Evolutionary conservation across 495 filamentous ascomycete genomes (phyloP).

Genomic region (Penicillium malachiteum): DNA sequence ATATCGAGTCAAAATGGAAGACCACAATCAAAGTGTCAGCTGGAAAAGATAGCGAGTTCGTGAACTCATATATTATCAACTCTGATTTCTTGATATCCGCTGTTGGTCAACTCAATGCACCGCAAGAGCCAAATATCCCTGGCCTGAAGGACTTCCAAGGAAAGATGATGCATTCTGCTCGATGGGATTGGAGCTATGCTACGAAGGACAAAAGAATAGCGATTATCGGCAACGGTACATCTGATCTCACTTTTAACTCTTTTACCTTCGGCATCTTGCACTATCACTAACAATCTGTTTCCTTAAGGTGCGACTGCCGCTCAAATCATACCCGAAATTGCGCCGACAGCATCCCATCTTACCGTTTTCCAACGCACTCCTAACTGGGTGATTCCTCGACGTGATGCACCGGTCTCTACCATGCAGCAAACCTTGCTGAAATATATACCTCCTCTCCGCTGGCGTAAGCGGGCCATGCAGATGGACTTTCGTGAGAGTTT

Average conservation of each 20-base stretch:
- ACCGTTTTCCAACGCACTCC: slow-evolving; percentile 68
- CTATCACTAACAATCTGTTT: not conserved
- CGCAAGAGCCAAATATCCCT: slow-evolving; percentile 56
- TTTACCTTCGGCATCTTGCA: not conserved
- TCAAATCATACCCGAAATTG: slow-evolving; percentile 68
- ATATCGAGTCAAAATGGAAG: slow-evolving; percentile 54
- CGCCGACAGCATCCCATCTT: slow-evolving; percentile 52
- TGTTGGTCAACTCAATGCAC: slow-evolving; percentile 62
- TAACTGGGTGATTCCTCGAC: slow-evolving; percentile 61
- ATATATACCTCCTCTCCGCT: slow-evolving; percentile 46
- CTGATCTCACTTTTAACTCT: not conserved
- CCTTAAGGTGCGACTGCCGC: slow-evolving; percentile 60
- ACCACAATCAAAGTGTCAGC: slow-evolving; percentile 40
- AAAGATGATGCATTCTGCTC: slow-evolving; percentile 54
- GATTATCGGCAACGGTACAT: slow-evolving; percentile 53
- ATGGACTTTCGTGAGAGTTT: slow-evolving; percentile 51
- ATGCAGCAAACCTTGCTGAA: slow-evolving; percentile 35
- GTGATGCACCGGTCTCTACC: slow-evolving; percentile 39
- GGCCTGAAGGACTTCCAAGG: slow-evolving; percentile 58
- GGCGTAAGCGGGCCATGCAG: slow-evolving; percentile 43
- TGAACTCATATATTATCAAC: slow-evolving; percentile 40
- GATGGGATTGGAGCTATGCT: slow-evolving; percentile 51
- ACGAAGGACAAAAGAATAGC: slow-evolving; percentile 51
- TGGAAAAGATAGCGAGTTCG: slow-evolving; percentile 47
- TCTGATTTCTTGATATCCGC: slow-evolving; percentile 64